phyloP scores from a whole-genome alignment of 1,139 yeast genomes.

The Debaryomyces sp. region DNA sequence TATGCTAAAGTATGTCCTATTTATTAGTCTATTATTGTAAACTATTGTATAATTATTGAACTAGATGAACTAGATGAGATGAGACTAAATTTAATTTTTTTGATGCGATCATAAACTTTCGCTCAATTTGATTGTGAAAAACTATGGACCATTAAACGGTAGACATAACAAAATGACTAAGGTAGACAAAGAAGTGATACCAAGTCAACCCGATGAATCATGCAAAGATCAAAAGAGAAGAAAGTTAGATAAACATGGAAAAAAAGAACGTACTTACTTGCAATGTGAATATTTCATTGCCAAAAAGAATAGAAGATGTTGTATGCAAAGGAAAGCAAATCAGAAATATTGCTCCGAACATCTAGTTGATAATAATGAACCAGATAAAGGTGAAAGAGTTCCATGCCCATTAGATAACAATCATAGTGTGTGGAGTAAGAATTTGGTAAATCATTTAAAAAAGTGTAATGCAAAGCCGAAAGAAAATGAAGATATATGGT shows the following conservation, averaged over 20 bases:
- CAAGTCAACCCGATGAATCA: not conserved
- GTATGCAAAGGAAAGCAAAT: constrained; percentile 57
- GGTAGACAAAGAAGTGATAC: not conserved
- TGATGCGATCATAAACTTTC: constrained; percentile 3
- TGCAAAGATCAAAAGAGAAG: constrained; percentile 7
- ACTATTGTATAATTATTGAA: not conserved
- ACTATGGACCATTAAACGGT: not conserved
- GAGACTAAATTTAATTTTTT: constrained; percentile 11
- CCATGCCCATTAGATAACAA: constrained; percentile 78
- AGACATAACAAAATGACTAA: not conserved
- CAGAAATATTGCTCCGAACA: constrained; percentile 69
- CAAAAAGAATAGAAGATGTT: constrained; percentile 57
- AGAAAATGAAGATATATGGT: constrained; percentile 46
- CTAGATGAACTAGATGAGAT: constrained; percentile 12
- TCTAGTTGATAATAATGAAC: constrained; percentile 24
- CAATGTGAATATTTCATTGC: constrained; percentile 51
- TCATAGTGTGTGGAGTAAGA: constrained; percentile 71
- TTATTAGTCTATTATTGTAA: not conserved
- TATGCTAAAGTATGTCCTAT: constrained; percentile 12
- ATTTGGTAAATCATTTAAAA: constrained; percentile 56
- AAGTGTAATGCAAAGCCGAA: constrained; percentile 58
- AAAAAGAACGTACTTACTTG: constrained; percentile 2
- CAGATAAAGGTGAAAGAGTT: constrained; percentile 44
- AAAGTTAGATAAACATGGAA: constrained; percentile 13
- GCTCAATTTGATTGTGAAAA: constrained; percentile 14